Conservation (phyloP, 2,329 filamentous ascomycete genomes). For the Bretziella fagacearum region DNA sequence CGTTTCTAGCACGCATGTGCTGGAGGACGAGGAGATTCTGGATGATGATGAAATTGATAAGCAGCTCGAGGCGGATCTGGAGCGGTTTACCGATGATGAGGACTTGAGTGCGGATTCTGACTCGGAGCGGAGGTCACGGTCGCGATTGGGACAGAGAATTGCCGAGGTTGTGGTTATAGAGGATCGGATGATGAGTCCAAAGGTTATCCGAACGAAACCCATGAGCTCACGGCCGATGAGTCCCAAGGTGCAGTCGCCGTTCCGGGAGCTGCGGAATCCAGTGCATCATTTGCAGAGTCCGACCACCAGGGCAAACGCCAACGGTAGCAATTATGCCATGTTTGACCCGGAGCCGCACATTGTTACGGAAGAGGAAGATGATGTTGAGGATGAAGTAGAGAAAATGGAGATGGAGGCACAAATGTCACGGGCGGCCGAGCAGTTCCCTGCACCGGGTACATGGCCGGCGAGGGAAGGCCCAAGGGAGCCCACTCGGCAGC, state of each 20-base stretch:
- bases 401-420: constrained; percentile 34
- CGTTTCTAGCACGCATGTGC: constrained; percentile 29
- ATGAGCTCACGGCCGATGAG: background rate
- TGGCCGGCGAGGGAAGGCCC: constrained; percentile 16
- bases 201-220: constrained; percentile 1
- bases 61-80: constrained; percentile 47
- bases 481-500: background rate
- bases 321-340: constrained; percentile 29
- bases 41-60: constrained; percentile 50
- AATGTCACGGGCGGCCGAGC: constrained; percentile 15
- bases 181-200: background rate
- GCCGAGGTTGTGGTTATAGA: background rate
- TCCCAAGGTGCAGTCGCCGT: background rate
- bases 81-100: constrained; percentile 38
- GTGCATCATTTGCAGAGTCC: too few species aligned
- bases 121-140: constrained; percentile 22
- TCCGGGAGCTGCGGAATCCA: too few species aligned
- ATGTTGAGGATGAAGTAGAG: constrained; percentile 34
- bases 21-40: constrained; percentile 27
- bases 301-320: background rate
- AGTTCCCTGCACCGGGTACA: constrained; percentile 2
- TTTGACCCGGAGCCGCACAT: constrained; percentile 31
- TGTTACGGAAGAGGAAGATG: constrained; percentile 32
- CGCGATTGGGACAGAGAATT: background rate
- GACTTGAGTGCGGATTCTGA: constrained; percentile 31